These are phyloP conservation scores for Medicago truncatula DNA, from an alignment of 306 rosid species.

Conservation along the genomic window DNA sequence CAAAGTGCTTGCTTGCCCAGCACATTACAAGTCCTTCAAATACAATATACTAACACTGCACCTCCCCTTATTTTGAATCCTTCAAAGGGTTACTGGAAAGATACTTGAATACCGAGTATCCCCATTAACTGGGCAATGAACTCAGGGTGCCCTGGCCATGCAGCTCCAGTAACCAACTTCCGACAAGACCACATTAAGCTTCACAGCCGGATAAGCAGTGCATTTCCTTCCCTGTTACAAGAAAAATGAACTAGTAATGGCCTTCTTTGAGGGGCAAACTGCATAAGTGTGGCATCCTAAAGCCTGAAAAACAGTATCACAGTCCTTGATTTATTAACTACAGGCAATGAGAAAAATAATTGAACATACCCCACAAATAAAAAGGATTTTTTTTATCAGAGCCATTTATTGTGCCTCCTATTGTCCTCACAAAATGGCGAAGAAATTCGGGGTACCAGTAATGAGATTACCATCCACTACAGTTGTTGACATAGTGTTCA, in stretches of 20 bases:
- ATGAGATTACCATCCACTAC: constrained; percentile 78
- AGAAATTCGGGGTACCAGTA: constrained; percentile 60
- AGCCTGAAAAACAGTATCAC: background rate
- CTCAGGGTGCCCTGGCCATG: constrained; percentile 89
- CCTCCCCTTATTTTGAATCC: constrained; percentile 26
- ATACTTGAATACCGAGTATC: constrained; percentile 62
- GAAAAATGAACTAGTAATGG: background rate
- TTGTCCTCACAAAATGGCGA: constrained; percentile 66
- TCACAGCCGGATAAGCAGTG: constrained; percentile 86
- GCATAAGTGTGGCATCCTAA: background rate
- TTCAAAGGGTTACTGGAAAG: constrained; percentile 49
- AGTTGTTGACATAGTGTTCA: constrained; percentile 55
- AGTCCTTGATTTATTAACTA: constrained; percentile 3
- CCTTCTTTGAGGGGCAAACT: background rate
- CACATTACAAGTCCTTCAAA: constrained; percentile 30
- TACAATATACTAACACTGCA: background rate
- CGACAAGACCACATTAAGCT: constrained; percentile 71
- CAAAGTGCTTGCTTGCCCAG: constrained; percentile 10
- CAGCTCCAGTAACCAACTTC: constrained; percentile 89
- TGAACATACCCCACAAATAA: constrained; percentile 85
- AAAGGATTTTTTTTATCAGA: constrained; percentile 66
- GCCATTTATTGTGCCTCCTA: constrained; percentile 80
- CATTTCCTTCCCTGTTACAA: constrained; percentile 78
- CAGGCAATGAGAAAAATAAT: constrained; percentile 13
- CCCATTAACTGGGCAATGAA: constrained; percentile 81